Evolutionary conservation across 345 rosid species (phyloP), one percentile per base, ranked within the genome.

Genomic region (Pelargonium nanum): DNA sequence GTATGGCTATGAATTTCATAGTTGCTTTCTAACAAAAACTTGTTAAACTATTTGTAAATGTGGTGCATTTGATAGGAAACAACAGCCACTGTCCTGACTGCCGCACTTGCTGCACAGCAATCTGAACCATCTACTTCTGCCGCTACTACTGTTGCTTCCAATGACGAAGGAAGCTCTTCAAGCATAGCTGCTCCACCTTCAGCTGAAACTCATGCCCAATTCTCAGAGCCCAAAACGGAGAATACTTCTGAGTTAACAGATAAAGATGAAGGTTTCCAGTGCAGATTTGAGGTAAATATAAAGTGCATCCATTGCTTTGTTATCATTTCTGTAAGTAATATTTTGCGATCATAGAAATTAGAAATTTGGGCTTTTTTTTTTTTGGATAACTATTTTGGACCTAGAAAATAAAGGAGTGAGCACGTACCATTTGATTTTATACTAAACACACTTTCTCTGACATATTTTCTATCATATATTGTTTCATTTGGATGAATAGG

Each of bases 21-120:
- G 26, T 55, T 55, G 20, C n/a, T 23, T 63, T 55, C 51, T n/a
- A 5, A n/a, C 13, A 22, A 16, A 34, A 40, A 25, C 50, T 15
- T 54, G 55, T 23, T 20, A 10, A 0, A 26, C 20, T 9, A 19
- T n/a, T 25, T 52, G 13, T 55, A 5, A 40, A 50, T 67, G 24
- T 55, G 52, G 26, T 67, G 24, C 48, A 16, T 51, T 57, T 71
- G 76, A 61, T 71, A 92, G 98, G 93, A 85, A 80, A 88, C 92
- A 66, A 83, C 94, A 26, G 94, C 87, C 28, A 71, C 69, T 60
- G 79, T 89, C 64, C 62, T 92, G 64, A 76, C 84, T 56, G 91
- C 93, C 55, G 91, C 93, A 28, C 84, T 92, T 53, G 84, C 84
- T 62, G 77, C 85, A 22, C 80, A 75, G 67, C 78, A 81, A 75